phyloP scores from a whole-genome alignment of 306 rosid species.

The Quercus agrifolia region DNA sequence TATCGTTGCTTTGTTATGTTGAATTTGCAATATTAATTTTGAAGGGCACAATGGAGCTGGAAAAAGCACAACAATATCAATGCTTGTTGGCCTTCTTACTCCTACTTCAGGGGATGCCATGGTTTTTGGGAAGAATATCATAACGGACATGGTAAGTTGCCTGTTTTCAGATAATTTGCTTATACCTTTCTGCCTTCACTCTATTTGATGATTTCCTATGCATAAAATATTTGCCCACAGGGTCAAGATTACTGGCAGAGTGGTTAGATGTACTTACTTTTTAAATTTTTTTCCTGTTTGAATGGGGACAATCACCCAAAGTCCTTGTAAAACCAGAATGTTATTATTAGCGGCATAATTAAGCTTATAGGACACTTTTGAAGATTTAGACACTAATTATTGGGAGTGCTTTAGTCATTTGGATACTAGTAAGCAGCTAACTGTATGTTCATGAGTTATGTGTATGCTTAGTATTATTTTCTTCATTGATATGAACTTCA shows the following conservation, averaged over 20 bases:
- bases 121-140: conserved; percentile 81
- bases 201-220: background rate
- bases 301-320: background rate
- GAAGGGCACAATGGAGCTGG: conserved; percentile 99
- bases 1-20: background rate
- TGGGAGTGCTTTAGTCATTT: background rate
- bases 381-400: background rate
- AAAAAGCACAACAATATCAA: conserved; percentile 91
- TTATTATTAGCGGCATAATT: background rate
- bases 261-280: background rate
- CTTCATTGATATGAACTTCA: no score
- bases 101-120: conserved; percentile 96
- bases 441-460: background rate
- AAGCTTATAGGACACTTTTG: background rate
- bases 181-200: background rate
- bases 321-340: background rate
- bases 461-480: no score
- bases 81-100: conserved; percentile 93
- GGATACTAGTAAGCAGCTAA: background rate
- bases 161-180: conserved; percentile 1
- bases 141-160: conserved; percentile 64
- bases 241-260: background rate
- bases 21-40: conserved; percentile 19
- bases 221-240: background rate
- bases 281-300: background rate